Conservation (phyloP, 805 yeast genomes). For the Blastobotrys terrestris region DNA sequence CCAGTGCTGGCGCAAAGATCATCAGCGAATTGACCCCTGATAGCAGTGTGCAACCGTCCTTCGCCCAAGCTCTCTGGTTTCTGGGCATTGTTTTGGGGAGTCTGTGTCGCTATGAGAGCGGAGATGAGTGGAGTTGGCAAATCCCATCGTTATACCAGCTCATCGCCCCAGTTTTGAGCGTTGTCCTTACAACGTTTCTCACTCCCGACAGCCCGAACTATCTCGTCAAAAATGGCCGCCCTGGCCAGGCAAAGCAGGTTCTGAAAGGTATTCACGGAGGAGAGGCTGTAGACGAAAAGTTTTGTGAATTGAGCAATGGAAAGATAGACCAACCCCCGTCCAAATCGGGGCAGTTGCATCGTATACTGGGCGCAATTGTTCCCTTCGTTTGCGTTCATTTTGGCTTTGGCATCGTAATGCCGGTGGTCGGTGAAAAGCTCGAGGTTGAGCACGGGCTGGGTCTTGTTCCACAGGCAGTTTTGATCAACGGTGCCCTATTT, state of each 20-base stretch:
- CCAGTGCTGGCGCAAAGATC: slow-evolving; percentile 72
- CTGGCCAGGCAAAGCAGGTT: slow-evolving; percentile 37
- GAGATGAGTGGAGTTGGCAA: slow-evolving; percentile 53
- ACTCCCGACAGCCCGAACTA: slow-evolving; percentile 69
- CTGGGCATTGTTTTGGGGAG: slow-evolving; percentile 70
- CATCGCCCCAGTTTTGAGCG: slow-evolving; percentile 54
- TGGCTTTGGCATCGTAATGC: not conserved
- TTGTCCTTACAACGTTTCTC: slow-evolving; percentile 36
- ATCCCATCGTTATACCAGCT: slow-evolving; percentile 69
- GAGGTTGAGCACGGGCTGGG: not conserved
- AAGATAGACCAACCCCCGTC: too few species aligned
- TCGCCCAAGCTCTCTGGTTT: slow-evolving; percentile 37
- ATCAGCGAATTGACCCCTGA: slow-evolving; percentile 65
- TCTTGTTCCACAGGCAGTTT: not conserved
- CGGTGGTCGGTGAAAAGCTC: not conserved
- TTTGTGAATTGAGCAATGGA: too few species aligned
- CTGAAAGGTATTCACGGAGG: slow-evolving; percentile 14
- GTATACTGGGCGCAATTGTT: not conserved
- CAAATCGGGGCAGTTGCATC: not conserved
- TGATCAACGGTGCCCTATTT: not conserved
- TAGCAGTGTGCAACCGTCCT: slow-evolving; percentile 61
- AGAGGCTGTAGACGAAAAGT: not conserved
- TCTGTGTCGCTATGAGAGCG: slow-evolving; percentile 65
- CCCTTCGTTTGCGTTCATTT: not conserved
- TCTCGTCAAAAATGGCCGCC: slow-evolving; percentile 59